Percentiles rank a stretch among this genome's conserved stretches.
Conservation (phyloP, 257 asterid species). For the Solanum sitiens region DNA sequence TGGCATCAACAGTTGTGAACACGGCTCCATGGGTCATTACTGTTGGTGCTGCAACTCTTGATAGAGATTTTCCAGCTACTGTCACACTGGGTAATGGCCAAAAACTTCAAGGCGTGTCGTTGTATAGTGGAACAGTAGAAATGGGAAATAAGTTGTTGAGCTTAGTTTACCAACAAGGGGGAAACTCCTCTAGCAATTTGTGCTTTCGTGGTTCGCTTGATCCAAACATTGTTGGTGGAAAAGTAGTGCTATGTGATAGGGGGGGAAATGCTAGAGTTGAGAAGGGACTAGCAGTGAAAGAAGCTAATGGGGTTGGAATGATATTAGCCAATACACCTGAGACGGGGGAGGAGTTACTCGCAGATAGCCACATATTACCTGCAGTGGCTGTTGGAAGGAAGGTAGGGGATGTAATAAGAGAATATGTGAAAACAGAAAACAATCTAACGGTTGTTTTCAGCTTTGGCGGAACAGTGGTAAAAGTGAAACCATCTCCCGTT, state of each 20-base stretch:
- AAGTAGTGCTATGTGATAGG: conserved; percentile 5
- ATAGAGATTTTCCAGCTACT: conserved; percentile 33
- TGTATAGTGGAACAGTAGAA: conserved; percentile 20
- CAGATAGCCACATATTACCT: conserved; percentile 6
- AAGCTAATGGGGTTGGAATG: conserved; percentile 1
- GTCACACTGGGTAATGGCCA: conserved; percentile 18
- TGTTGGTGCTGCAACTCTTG: conserved; percentile 40
- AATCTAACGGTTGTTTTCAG: not conserved
- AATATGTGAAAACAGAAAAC: not conserved
- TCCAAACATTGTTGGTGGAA: not conserved
- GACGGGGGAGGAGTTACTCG: not conserved
- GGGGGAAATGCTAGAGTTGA: conserved; percentile 1
- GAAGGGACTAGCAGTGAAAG: conserved; percentile 1
- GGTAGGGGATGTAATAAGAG: not conserved
- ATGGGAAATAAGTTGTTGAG: not conserved
- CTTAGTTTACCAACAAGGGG: conserved; percentile 6
- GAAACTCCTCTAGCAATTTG: not conserved
- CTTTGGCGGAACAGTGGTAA: not conserved
- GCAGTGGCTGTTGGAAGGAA: conserved; percentile 1
- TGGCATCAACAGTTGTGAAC: conserved; percentile 18
- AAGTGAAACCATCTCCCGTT: not conserved
- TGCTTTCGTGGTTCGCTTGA: not conserved
- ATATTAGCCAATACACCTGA: conserved; percentile 6
- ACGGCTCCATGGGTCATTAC: conserved; percentile 43
- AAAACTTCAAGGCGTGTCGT: conserved; percentile 17